These are phyloP conservation scores for Monosporascus sp. DNA, from an alignment of 2,329 filamentous ascomycete species.

Conservation along the genomic window DNA sequence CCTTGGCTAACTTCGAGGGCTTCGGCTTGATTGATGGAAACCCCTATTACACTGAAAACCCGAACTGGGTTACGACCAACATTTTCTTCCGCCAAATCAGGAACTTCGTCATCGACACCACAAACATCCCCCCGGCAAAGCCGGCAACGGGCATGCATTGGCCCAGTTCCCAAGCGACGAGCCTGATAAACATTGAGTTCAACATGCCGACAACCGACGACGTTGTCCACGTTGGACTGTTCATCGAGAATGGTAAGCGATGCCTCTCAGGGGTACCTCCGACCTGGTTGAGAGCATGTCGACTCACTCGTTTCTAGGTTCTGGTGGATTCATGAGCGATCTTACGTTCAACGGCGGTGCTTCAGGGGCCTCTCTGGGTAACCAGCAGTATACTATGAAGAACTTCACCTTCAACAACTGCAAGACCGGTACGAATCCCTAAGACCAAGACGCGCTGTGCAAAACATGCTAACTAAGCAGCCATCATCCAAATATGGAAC, in stretches of 20 bases:
- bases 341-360: slow-evolving; percentile 58
- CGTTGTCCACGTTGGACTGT: slow-evolving; percentile 27
- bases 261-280: slow-evolving; percentile 13
- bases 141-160: slow-evolving; percentile 50
- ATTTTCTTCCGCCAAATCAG: slow-evolving; percentile 62
- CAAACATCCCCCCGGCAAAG: slow-evolving; percentile 22
- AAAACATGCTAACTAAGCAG: slow-evolving; percentile 21
- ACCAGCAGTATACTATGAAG: slow-evolving; percentile 66
- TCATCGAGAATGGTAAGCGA: slow-evolving; percentile 27
- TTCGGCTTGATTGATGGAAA: slow-evolving; percentile 56
- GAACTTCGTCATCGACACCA: slow-evolving; percentile 59
- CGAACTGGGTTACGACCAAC: slow-evolving; percentile 45
- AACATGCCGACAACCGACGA: slow-evolving; percentile 33
- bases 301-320: slow-evolving; percentile 22
- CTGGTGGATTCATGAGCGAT: slow-evolving; percentile 46
- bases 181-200: slow-evolving; percentile 47
- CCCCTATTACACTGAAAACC: slow-evolving; percentile 37
- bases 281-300: not conserved
- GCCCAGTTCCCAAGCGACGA: slow-evolving; percentile 58
- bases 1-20: slow-evolving; percentile 46
- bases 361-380: slow-evolving; percentile 58
- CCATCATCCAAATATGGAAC: slow-evolving; percentile 66
- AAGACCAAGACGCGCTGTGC: not conserved
- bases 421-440: slow-evolving; percentile 41
- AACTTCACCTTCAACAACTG: slow-evolving; percentile 63